Evolutionary conservation across 2,329 filamentous ascomycete genomes (phyloP), one percentile per base, ranked within the genome.

Genomic region (Aphanoascus verrucosus): DNA sequence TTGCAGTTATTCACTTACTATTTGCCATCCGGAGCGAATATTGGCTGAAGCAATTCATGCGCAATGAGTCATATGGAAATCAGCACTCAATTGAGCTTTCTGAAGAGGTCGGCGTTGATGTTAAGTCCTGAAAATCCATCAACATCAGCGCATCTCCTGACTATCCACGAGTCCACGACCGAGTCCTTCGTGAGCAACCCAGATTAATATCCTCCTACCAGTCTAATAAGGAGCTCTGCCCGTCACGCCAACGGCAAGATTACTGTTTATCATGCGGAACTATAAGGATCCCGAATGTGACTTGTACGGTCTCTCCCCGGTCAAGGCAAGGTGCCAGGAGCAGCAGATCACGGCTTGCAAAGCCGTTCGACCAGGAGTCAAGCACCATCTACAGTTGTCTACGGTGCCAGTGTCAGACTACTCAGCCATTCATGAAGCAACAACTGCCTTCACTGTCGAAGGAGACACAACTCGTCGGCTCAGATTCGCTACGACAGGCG

Each of bases 231-330:
- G 23, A 7, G 23, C 23, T 28, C 23, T 28, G 7, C 23, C 23
- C 3, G 7, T 28, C 23, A 28, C 23, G 23, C 23, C 23, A 28
- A 7, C 23, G 7, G 23, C 23, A 64, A 51, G 57, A 62, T 28
- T 63, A 63, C 43, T 74, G 72, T 57, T 63, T 63, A 37, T 66
- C 67, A 9, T 74, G 72, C 61, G 72, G 72, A 52, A 68, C 57
- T 54, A 56, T 67, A 52, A 62, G 71, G 57, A 57, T 63, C 7
- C 57, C 63, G 12, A 62, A 63, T 43, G 61, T 57, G 43, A 68
- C 67, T 15, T 66, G 62, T 51, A 60, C 58, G 14, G 61, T 63
- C 23, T 57, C 62, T 14, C 57, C 67, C 44, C 62, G 60, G 51
- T 59, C 58, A 31, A 49, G 56, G 51, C 55, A 58, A 55, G 40